Evolutionary conservation across 2,329 filamentous ascomycete genomes (phyloP), one percentile per base, ranked within the genome.

Genomic region (Exophiala aquamarina): DNA sequence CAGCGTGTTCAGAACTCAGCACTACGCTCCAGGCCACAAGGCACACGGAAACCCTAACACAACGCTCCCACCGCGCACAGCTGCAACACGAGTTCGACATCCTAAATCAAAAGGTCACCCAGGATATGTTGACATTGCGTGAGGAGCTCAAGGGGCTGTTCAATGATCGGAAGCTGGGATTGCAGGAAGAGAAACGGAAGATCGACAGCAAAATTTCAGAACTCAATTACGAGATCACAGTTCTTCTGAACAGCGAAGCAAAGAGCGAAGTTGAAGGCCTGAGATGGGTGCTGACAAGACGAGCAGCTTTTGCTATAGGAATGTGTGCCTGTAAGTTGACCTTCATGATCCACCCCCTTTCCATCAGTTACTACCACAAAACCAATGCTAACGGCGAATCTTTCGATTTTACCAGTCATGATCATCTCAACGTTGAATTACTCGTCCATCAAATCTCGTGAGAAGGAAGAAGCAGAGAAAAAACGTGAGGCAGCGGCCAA

Each of bases 1-100:
- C 93, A 2, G 93, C 93, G 2, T 96, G 92, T 66, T 91, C 87
- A 3, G 93, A 98, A 70, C 78, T 98, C 26, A 82, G 84, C 59
- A 91, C 89, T 18, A 93, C 96, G 65, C 83, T 97, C 14, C 84
- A 82, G 55, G 89, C 90, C 53, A 84, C 84, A 44, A 78, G 89
- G 18, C 84, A 86, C 56, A 77, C 82, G 0, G 84, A 88, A 56
- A 84, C 90, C 54, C 91, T 96, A 67, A 80, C 84, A 50, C 86
- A 89, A 71, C 81, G 91, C 28, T 84, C 89, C 55, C 87, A 95
- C 64, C 78, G 93, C 32, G 89, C 86, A 3, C 83, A 91, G 39
- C 69, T 98, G 56, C 90, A 96, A 71, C 91, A 96, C 65, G 93
- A 97, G 66, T 84, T 91, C n/a, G 93, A 98, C 66, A 95, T 95